A percentile compares a stretch with the other conserved stretches of the same genome.
These are phyloP conservation scores for Nepenthes gracilis DNA, from an alignment of 148 eudicot species.

Conservation along the genomic window DNA sequence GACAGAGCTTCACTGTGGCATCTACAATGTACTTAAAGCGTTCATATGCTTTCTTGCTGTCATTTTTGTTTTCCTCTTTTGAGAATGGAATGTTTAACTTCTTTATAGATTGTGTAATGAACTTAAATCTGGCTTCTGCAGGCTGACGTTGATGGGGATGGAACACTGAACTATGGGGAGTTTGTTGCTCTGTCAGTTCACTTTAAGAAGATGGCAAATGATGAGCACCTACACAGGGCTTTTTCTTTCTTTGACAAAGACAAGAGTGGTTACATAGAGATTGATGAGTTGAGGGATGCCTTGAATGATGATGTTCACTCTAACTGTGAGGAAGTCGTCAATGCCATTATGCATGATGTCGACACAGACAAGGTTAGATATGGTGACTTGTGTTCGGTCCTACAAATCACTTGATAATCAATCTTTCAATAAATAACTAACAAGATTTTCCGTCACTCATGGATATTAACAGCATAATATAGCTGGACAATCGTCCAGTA, in stretches of 20 bases:
- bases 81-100: neutral
- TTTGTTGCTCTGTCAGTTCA: conserved; percentile 60
- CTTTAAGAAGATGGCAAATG: conserved; percentile 60
- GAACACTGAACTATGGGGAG: conserved; percentile 55
- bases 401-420: no score
- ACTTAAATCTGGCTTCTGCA: conserved; percentile 16
- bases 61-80: no score
- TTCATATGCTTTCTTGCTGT: no score
- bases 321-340: conserved; percentile 48
- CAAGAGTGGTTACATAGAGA: conserved; percentile 60
- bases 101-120: neutral
- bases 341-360: conserved; percentile 72
- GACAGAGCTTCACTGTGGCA: no score
- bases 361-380: conserved; percentile 63
- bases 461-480: no score
- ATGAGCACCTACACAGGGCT: conserved; percentile 69
- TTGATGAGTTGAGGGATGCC: conserved; percentile 62
- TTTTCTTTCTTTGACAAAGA: conserved; percentile 60
- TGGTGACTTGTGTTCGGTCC: neutral
- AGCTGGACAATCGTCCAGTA: no score
- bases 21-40: no score
- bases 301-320: conserved; percentile 46
- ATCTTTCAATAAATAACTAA: no score
- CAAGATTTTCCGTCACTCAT: no score
- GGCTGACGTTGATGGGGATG: conserved; percentile 79